Evolutionary conservation across 805 yeast species (phyloP).

Genomic region (Metschnikowia borealis): DNA sequence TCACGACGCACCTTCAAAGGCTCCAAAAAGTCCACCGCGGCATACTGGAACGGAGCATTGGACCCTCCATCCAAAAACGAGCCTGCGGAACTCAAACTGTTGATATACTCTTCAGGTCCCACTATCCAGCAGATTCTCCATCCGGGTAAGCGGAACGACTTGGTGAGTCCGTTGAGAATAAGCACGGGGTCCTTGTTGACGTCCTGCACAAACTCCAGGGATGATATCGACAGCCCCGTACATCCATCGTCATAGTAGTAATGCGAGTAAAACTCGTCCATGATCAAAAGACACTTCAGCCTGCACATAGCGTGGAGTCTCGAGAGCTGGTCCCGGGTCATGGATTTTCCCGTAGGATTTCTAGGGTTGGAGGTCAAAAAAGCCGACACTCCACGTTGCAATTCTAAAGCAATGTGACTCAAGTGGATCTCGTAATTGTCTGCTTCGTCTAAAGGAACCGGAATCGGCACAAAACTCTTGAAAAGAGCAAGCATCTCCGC

Average conservation of each 20-base stretch:
- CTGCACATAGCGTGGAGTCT: slow-evolving; percentile 52
- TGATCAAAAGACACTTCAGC: slow-evolving; percentile 50
- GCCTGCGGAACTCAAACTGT: slow-evolving; percentile 54
- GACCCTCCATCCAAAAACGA: slow-evolving; percentile 60
- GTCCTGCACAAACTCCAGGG: slow-evolving; percentile 50
- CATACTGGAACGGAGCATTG: slow-evolving; percentile 58
- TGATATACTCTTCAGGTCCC: slow-evolving; percentile 58
- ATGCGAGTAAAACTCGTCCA: slow-evolving; percentile 62
- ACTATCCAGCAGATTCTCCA: slow-evolving; percentile 64
- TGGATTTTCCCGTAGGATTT: slow-evolving; percentile 57
- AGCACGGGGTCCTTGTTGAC: slow-evolving; percentile 57
- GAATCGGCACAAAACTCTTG: slow-evolving; percentile 60
- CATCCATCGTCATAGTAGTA: slow-evolving; percentile 54
- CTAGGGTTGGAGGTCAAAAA: slow-evolving; percentile 57
- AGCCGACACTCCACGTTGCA: slow-evolving; percentile 56
- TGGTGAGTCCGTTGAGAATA: slow-evolving; percentile 57
- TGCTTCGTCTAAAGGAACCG: slow-evolving; percentile 55
- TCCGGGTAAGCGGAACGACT: slow-evolving; percentile 59
- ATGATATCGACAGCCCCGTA: slow-evolving; percentile 47
- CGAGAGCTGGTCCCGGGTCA: slow-evolving; percentile 44
- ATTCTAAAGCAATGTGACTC: slow-evolving; percentile 47
- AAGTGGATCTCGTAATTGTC: slow-evolving; percentile 56
- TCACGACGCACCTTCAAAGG: slow-evolving; percentile 49
- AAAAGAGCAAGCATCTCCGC: slow-evolving; percentile 62
- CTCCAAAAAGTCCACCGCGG: slow-evolving; percentile 51